These are phyloP conservation scores for Solanum ahanhuiri DNA, from an alignment of 257 asterid genomes.

Conservation along the genomic window DNA sequence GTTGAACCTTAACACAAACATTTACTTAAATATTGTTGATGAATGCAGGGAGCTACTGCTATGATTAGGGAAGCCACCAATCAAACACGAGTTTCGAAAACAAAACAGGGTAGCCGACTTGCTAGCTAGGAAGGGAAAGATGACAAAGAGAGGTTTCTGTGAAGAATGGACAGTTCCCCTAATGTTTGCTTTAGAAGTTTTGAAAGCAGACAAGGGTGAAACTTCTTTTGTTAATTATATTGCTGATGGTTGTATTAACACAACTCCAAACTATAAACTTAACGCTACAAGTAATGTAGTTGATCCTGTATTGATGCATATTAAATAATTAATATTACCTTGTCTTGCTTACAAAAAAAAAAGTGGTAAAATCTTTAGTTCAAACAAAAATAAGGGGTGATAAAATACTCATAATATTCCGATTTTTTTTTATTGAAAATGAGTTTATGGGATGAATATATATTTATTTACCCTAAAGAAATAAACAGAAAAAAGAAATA, in stretches of 20 bases:
- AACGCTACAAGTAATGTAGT: neutral
- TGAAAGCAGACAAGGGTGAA: neutral
- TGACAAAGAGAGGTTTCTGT: neutral
- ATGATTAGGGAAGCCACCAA: too few species aligned
- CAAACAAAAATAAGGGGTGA: neutral
- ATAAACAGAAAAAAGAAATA: neutral
- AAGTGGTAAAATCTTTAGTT: neutral
- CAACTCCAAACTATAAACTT: neutral
- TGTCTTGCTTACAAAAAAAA: neutral
- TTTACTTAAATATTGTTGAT: neutral
- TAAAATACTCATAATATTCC: too few species aligned
- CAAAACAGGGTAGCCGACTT: neutral
- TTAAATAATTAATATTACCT: too few species aligned
- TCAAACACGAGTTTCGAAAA: neutral
- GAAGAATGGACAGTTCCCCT: neutral
- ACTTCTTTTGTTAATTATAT: neutral
- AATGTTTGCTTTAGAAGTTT: neutral
- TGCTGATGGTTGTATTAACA: neutral
- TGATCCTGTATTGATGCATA: neutral
- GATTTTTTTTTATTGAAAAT: too few species aligned
- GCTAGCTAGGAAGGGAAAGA: neutral
- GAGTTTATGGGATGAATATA: neutral
- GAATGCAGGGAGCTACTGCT: neutral
- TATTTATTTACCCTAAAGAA: neutral
- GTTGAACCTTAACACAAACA: neutral